phyloP scores from a whole-genome alignment of 2,329 filamentous ascomycete species.

The Piedraia hortae region DNA sequence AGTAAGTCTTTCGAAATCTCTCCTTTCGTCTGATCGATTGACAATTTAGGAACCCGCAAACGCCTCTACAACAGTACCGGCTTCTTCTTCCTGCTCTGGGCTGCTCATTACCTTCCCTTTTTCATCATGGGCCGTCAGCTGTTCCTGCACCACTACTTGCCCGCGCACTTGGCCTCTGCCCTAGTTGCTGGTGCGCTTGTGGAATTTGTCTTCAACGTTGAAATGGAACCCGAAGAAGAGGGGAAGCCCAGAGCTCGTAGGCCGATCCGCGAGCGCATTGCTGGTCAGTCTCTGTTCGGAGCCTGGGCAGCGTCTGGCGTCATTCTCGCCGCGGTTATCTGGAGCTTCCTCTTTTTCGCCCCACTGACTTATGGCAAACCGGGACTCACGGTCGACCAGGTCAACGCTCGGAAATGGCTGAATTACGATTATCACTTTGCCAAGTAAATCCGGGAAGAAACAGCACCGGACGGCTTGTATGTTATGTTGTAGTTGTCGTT shows the following conservation, averaged over 20 bases:
- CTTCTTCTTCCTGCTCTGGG: constrained; percentile 97
- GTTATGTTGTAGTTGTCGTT: no score
- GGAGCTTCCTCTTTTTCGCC: constrained; percentile 76
- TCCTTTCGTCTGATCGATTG: neutral
- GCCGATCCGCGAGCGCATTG: constrained; percentile 58
- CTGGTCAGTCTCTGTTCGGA: constrained; percentile 45
- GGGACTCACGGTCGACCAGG: constrained; percentile 50
- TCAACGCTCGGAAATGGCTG: constrained; percentile 75
- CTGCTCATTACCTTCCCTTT: constrained; percentile 90
- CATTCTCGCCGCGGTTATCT: constrained; percentile 39
- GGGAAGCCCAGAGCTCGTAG: constrained; percentile 26
- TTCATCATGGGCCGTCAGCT: constrained; percentile 94
- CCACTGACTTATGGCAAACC: constrained; percentile 89
- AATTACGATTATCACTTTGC: constrained; percentile 96
- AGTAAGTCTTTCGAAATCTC: constrained; percentile 32
- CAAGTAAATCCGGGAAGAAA: constrained; percentile 31
- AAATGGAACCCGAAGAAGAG: constrained; percentile 36
- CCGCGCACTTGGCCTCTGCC: constrained; percentile 70
- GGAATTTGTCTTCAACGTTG: constrained; percentile 81
- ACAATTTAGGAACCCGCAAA: constrained; percentile 44
- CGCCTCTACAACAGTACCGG: constrained; percentile 95
- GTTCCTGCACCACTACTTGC: constrained; percentile 93
- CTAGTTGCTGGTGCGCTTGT: constrained; percentile 75
- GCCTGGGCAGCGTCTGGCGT: constrained; percentile 55
- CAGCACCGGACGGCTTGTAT: no score